phyloP scores from a whole-genome alignment of 768 basidiomycete genomes.

The Rhodotorula toruloides region DNA sequence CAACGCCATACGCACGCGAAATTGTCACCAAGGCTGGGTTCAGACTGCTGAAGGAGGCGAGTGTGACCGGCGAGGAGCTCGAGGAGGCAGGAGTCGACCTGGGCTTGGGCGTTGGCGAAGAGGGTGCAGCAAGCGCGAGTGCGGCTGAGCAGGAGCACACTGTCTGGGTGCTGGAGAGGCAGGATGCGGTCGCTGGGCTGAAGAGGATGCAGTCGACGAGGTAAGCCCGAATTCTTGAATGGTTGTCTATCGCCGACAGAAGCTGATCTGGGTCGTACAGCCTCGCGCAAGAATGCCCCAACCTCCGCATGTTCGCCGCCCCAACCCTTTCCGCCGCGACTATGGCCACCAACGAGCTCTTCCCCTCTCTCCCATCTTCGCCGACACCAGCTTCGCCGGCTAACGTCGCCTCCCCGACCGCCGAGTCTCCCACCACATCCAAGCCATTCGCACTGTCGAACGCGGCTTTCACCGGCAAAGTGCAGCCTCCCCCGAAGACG shows the following conservation, averaged over 20 bases:
- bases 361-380: constrained; percentile 2
- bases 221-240: background rate
- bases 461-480: constrained; percentile 6
- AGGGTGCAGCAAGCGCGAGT: background rate
- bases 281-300: background rate
- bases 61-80: constrained; percentile 5
- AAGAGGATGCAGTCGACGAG: constrained; percentile 1
- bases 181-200: background rate
- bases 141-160: background rate
- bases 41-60: background rate
- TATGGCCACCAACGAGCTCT: constrained; percentile 11
- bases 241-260: background rate
- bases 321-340: constrained; percentile 1
- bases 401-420: background rate
- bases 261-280: background rate
- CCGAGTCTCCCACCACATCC: background rate
- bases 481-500: background rate
- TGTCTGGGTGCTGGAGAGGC: constrained; percentile 1
- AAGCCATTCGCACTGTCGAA: constrained; percentile 29
- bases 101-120: background rate
- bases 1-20: background rate
- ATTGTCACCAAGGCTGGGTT: constrained; percentile 3
- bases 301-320: constrained; percentile 3
- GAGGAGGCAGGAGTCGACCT: constrained; percentile 31
- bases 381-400: background rate